Percentiles rank a stretch among this genome's conserved stretches.
Evolutionary conservation across 2,329 filamentous ascomycete genomes (phyloP).

Genomic region (Alternaria gansuensis): DNA sequence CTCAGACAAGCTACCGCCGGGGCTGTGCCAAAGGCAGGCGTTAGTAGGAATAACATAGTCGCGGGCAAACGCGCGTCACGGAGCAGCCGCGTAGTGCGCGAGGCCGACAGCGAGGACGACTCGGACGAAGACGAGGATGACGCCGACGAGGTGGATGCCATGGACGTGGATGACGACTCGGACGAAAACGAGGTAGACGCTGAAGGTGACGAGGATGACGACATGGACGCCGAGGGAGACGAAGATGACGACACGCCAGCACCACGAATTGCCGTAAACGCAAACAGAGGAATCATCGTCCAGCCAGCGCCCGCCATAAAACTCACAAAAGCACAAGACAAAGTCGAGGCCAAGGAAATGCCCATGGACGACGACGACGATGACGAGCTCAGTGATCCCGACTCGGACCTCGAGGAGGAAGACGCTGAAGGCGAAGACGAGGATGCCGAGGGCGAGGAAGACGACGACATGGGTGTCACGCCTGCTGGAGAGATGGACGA

Average conservation of each 20-base stretch:
- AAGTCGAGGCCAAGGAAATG: slow-evolving; percentile 62
- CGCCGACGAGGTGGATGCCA: slow-evolving; percentile 53
- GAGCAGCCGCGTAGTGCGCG: slow-evolving; percentile 52
- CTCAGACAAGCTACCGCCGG: slow-evolving; percentile 58
- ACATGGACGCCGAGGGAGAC: slow-evolving; percentile 52
- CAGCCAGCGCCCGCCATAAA: slow-evolving; percentile 51
- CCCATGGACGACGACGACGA: slow-evolving; percentile 59
- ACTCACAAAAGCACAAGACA: slow-evolving; percentile 47
- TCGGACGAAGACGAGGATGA: slow-evolving; percentile 52
- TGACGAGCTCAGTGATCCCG: slow-evolving; percentile 54
- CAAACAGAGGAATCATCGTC: slow-evolving; percentile 36
- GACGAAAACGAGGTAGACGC: slow-evolving; percentile 52
- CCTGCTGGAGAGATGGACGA: slow-evolving; percentile 52
- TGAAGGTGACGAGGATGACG: slow-evolving; percentile 52
- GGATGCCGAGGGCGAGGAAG: slow-evolving; percentile 54
- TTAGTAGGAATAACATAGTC: slow-evolving; percentile 51
- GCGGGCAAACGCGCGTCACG: slow-evolving; percentile 51
- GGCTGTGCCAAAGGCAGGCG: slow-evolving; percentile 37
- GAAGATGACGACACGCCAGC: slow-evolving; percentile 50
- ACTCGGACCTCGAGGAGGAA: slow-evolving; percentile 54
- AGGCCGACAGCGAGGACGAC: slow-evolving; percentile 55
- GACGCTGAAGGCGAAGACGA: slow-evolving; percentile 60
- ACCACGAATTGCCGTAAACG: slow-evolving; percentile 37
- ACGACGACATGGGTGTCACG: slow-evolving; percentile 48
- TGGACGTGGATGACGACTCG: slow-evolving; percentile 53